phyloP scores from a whole-genome alignment of 2,329 filamentous ascomycete species.

The Colletotrichum costaricense region DNA sequence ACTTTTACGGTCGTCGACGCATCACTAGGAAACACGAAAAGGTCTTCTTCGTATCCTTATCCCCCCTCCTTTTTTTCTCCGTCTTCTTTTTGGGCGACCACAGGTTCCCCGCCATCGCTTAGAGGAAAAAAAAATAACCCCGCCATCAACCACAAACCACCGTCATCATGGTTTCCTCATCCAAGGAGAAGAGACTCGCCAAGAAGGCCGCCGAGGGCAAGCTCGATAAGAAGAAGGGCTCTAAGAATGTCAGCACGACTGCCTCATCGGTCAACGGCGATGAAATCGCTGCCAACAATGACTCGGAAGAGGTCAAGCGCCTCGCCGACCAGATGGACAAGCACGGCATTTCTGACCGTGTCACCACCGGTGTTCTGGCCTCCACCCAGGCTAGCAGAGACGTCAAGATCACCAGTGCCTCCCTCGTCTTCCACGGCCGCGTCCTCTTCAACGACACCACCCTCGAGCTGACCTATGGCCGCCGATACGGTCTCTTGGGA shows the following conservation, averaged over 20 bases:
- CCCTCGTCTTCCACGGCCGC: constrained; percentile 96
- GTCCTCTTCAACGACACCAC: constrained; percentile 95
- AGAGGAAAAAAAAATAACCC: constrained; percentile 21
- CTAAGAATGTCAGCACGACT: constrained; percentile 61
- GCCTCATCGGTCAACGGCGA: constrained; percentile 78
- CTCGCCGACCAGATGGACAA: constrained; percentile 95
- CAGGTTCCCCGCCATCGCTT: constrained; percentile 35
- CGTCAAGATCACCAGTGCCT: constrained; percentile 95
- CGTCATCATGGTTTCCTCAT: constrained; percentile 70
- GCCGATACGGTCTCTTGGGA: constrained; percentile 93
- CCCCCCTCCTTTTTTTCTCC: constrained; percentile 3
- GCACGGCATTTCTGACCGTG: constrained; percentile 94
- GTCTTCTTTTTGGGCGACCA: constrained; percentile 23
- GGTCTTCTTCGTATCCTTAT: not conserved
- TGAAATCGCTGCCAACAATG: constrained; percentile 78
- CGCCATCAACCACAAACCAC: constrained; percentile 36
- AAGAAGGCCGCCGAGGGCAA: constrained; percentile 80
- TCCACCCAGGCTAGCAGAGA: constrained; percentile 89
- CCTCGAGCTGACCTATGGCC: constrained; percentile 91
- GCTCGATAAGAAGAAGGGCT: constrained; percentile 73
- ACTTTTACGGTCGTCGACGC: constrained; percentile 20
- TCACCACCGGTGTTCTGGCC: constrained; percentile 95
- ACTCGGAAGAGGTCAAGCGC: constrained; percentile 85
- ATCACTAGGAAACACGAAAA: not conserved
- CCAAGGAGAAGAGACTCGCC: constrained; percentile 78